phyloP scores from a whole-genome alignment of 2,329 filamentous ascomycete genomes.

The Ophiocordyceps polyrhachis-furcata region DNA sequence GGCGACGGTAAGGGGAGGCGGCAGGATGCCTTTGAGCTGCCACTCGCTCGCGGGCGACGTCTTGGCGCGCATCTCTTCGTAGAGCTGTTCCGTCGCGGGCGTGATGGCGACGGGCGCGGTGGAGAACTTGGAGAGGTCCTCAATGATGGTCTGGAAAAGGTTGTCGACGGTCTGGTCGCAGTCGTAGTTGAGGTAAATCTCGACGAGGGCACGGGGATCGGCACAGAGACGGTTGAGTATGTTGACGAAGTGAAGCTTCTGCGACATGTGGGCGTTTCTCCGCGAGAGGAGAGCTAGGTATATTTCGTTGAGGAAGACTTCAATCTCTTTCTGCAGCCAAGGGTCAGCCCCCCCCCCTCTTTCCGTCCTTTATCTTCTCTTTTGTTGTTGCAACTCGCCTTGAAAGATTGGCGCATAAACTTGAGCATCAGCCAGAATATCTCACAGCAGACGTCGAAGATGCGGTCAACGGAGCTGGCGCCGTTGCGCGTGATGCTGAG shows the following conservation, averaged over 20 bases:
- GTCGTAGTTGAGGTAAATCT: constrained; percentile 95
- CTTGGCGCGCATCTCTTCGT: constrained; percentile 58
- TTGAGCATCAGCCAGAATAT: constrained; percentile 98
- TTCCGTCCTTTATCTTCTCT: neutral
- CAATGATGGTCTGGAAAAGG: constrained; percentile 88
- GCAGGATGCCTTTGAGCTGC: constrained; percentile 71
- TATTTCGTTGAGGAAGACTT: constrained; percentile 95
- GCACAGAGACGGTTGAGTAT: constrained; percentile 68
- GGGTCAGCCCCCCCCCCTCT: constrained; percentile 12
- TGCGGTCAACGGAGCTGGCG: constrained; percentile 73
- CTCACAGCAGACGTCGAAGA: constrained; percentile 91
- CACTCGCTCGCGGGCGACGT: constrained; percentile 49
- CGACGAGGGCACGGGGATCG: constrained; percentile 77
- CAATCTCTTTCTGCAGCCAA: constrained; percentile 62
- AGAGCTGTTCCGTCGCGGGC: constrained; percentile 63
- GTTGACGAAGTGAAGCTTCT: constrained; percentile 82
- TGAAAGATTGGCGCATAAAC: constrained; percentile 81
- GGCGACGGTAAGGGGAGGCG: constrained; percentile 67
- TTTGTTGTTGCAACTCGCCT: constrained; percentile 31
- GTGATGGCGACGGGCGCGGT: constrained; percentile 61
- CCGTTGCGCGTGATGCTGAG: constrained; percentile 89
- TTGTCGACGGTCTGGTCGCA: constrained; percentile 93
- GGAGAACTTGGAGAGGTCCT: constrained; percentile 78
- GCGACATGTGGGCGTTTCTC: constrained; percentile 66
- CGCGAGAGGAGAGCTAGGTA: constrained; percentile 85